These are phyloP conservation scores for Xylaria palmicola DNA, from an alignment of 495 filamentous ascomycete species.

Conservation along the genomic window DNA sequence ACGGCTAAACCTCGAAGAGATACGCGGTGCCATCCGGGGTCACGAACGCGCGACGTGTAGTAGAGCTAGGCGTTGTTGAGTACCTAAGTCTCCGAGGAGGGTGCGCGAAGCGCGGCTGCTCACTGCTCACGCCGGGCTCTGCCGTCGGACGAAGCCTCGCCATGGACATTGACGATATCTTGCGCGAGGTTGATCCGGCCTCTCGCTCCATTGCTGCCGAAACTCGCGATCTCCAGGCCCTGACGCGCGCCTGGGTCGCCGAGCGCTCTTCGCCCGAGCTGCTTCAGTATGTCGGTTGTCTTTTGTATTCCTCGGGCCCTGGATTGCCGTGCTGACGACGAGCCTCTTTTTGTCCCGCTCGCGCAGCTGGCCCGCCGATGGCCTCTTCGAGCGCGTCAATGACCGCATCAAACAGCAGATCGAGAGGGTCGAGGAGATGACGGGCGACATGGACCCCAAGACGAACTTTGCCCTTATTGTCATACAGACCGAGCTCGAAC, in stretches of 20 bases:
- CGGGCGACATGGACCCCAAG: constrained; percentile 76
- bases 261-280: constrained; percentile 88
- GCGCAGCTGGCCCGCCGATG: constrained; percentile 49
- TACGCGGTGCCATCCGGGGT: too few species aligned
- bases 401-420: constrained; percentile 68
- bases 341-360: neutral
- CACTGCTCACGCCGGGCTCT: too few species aligned
- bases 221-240: constrained; percentile 77
- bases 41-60: too few species aligned
- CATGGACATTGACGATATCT: constrained; percentile 91
- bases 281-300: constrained; percentile 40
- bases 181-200: constrained; percentile 71
- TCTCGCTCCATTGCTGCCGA: constrained; percentile 54
- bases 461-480: constrained; percentile 91
- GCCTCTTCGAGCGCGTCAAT: constrained; percentile 69
- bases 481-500: constrained; percentile 92
- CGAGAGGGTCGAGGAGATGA: constrained; percentile 71
- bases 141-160: neutral
- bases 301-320: neutral
- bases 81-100: too few species aligned
- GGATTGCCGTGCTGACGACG: neutral
- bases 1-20: too few species aligned
- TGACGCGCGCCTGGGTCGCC: constrained; percentile 90
- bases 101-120: too few species aligned
- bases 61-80: too few species aligned